These are phyloP conservation scores for Fusarium robinianum DNA, from an alignment of 2,329 filamentous ascomycete species.

Conservation along the genomic window DNA sequence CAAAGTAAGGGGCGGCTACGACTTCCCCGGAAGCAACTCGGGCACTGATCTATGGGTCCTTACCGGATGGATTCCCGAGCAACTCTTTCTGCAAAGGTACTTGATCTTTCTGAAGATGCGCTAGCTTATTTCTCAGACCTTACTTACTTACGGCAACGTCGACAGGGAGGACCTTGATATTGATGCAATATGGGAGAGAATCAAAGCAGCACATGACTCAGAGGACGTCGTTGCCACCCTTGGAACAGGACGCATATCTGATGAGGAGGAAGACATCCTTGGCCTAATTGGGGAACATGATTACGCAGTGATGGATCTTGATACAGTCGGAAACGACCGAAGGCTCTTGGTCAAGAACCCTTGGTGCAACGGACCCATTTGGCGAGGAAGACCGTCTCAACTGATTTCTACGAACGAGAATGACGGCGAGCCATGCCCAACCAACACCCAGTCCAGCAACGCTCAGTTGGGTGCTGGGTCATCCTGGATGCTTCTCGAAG, in stretches of 20 bases:
- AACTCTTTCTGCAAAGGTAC: constrained; percentile 82
- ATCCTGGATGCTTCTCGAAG: constrained; percentile 91
- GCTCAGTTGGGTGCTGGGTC: constrained; percentile 60
- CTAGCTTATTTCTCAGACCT: not conserved
- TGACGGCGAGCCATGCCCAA: not conserved
- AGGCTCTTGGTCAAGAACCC: constrained; percentile 91
- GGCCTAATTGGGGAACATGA: constrained; percentile 91
- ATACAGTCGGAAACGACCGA: constrained; percentile 61
- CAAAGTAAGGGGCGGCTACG: constrained; percentile 93
- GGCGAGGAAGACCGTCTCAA: constrained; percentile 54
- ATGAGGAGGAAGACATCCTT: constrained; percentile 75
- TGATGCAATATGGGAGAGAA: constrained; percentile 75
- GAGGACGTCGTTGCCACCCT: constrained; percentile 87
- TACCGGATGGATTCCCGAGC: constrained; percentile 96
- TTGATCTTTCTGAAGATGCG: not conserved
- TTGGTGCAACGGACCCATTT: constrained; percentile 82
- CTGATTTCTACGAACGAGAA: not conserved
- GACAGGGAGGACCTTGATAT: constrained; percentile 75
- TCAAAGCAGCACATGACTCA: constrained; percentile 73
- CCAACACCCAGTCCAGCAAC: constrained; percentile 10
- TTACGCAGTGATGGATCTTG: constrained; percentile 86
- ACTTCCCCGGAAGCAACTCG: constrained; percentile 97
- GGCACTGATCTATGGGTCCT: constrained; percentile 92
- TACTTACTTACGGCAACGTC: constrained; percentile 12
- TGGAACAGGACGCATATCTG: constrained; percentile 82